These are phyloP conservation scores for Kwoniella sp. DNA, from an alignment of 768 basidiomycete species.

Conservation along the genomic window DNA sequence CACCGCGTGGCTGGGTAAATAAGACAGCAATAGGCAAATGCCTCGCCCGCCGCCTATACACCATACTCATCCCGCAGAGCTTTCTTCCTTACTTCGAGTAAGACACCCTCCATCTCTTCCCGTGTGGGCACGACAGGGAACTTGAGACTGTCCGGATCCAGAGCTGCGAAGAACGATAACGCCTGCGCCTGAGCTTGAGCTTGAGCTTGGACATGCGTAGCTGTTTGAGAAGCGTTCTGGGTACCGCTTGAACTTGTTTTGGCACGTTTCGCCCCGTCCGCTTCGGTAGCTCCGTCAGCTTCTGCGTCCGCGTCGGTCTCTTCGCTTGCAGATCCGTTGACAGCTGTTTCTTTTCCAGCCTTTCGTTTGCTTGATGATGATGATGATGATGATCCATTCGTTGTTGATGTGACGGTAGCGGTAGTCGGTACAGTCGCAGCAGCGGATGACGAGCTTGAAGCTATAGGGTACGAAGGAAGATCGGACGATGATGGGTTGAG, in stretches of 20 bases:
- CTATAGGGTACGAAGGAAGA: slow-evolving; percentile 21
- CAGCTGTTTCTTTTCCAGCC: not conserved
- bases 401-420: not conserved
- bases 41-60: slow-evolving; percentile 50
- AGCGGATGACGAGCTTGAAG: slow-evolving; percentile 41
- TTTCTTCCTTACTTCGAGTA: slow-evolving; percentile 77
- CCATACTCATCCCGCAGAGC: slow-evolving; percentile 80
- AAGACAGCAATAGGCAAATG: too few relatives aligned
- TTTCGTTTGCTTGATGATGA: slow-evolving; percentile 17
- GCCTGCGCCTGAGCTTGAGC: slow-evolving; percentile 23
- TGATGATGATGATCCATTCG: slow-evolving; percentile 20
- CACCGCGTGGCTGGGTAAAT: too few relatives aligned
- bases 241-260: slow-evolving; percentile 13
- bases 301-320: slow-evolving; percentile 23
- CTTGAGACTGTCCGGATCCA: slow-evolving; percentile 71
- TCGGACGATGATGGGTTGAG: slow-evolving; percentile 32
- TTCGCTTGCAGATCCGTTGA: not conserved
- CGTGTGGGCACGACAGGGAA: slow-evolving; percentile 74
- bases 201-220: slow-evolving; percentile 9
- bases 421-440: not conserved
- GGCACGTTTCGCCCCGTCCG: slow-evolving; percentile 45
- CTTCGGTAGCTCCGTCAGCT: slow-evolving; percentile 52
- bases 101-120: slow-evolving; percentile 75
- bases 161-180: slow-evolving; percentile 65
- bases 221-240: not conserved